A percentile compares a stretch with the other conserved stretches of the same genome.
Conservation (phyloP, 805 yeast species). For the Candida odintsovae region DNA sequence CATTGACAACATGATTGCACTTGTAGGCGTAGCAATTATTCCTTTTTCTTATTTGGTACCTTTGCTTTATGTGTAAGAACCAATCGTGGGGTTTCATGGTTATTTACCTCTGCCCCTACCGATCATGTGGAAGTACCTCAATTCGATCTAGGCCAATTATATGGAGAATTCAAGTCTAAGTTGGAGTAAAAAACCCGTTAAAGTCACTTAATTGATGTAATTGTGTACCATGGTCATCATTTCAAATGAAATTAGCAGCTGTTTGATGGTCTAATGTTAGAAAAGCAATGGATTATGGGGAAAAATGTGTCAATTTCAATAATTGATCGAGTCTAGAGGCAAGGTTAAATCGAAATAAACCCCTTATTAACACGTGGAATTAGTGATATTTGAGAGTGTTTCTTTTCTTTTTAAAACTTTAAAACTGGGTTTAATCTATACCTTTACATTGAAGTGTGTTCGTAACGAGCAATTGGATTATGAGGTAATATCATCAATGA, state of each 20-base stretch:
- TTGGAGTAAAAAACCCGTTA: too few species aligned
- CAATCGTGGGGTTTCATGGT: neutral
- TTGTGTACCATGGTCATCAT: neutral
- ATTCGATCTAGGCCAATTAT: neutral
- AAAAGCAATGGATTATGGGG: too few species aligned
- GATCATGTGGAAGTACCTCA: neutral
- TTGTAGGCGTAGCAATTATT: neutral
- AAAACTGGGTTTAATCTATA: neutral
- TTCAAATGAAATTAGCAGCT: neutral
- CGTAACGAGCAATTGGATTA: neutral
- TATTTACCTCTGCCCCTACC: too few species aligned
- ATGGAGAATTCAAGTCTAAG: too few species aligned
- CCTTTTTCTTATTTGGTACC: neutral
- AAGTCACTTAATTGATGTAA: neutral
- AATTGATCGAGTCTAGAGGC: neutral
- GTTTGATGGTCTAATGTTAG: neutral
- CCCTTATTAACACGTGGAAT: neutral
- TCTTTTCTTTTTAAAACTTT: neutral
- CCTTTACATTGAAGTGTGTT: neutral
- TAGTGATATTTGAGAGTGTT: neutral
- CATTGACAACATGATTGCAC: neutral
- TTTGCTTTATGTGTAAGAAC: neutral
- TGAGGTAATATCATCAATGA: neutral
- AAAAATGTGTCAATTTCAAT: neutral
- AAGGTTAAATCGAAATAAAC: neutral